Evolutionary conservation across 2,329 filamentous ascomycete genomes (phyloP).

Genomic region (Arthrobotrys megalospora): DNA sequence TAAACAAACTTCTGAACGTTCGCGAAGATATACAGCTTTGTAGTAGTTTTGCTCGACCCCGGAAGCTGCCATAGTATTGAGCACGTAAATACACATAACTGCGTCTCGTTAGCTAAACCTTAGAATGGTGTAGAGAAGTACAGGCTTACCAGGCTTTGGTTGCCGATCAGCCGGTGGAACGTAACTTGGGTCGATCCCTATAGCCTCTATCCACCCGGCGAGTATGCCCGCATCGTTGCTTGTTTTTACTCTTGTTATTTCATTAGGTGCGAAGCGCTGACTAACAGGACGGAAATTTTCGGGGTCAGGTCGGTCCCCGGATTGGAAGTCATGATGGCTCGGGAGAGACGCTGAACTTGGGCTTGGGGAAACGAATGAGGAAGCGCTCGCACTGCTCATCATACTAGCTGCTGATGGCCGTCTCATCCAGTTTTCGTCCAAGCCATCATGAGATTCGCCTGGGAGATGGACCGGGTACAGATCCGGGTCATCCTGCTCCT

Average conservation of each 20-base stretch:
- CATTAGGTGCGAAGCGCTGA: constrained; percentile 66
- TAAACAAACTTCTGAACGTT: constrained; percentile 82
- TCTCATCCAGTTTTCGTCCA: constrained; percentile 69
- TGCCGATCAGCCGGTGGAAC: constrained; percentile 81
- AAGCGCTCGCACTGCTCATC: constrained; percentile 74
- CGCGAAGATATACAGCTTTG: constrained; percentile 86
- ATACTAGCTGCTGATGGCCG: constrained; percentile 64
- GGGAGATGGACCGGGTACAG: constrained; percentile 81
- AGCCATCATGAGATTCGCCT: constrained; percentile 76
- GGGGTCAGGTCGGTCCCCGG: constrained; percentile 61
- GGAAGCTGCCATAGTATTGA: constrained; percentile 63
- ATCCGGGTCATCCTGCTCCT: constrained; percentile 84
- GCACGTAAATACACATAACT: constrained; percentile 90
- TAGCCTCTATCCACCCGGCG: constrained; percentile 88
- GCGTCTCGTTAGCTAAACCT: constrained; percentile 64
- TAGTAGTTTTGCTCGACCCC: constrained; percentile 71
- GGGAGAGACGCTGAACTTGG: constrained; percentile 76
- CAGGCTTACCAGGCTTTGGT: constrained; percentile 75
- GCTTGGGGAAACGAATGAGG: constrained; percentile 77
- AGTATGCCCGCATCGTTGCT: constrained; percentile 77
- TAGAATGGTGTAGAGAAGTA: background rate
- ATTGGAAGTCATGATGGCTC: constrained; percentile 61
- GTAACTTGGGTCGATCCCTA: constrained; percentile 90
- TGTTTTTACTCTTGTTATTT: constrained; percentile 71
- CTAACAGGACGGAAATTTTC: constrained; percentile 61